phyloP scores from a whole-genome alignment of 306 rosid genomes.

The Trifolium pratense region DNA sequence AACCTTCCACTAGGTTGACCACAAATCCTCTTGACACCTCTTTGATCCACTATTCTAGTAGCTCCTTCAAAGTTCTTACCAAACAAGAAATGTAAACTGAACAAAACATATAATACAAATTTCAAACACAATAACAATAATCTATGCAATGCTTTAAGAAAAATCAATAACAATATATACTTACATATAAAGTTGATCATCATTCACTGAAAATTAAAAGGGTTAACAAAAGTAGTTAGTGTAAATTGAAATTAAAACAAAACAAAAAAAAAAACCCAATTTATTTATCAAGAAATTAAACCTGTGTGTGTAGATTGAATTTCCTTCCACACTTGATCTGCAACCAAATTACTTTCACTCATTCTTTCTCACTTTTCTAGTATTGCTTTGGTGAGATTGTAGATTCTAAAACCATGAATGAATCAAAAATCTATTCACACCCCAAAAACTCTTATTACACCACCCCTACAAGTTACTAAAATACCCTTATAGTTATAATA shows the following conservation, averaged over 20 bases:
- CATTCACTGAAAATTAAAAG: constrained; percentile 43
- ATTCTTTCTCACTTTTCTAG: constrained; percentile 18
- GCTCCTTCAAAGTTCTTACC: constrained; percentile 95
- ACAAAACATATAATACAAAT: constrained; percentile 5
- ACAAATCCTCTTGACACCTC: constrained; percentile 75
- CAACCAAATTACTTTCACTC: constrained; percentile 40
- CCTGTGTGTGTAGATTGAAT: constrained; percentile 46
- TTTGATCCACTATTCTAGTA: constrained; percentile 81
- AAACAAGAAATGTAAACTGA: constrained; percentile 84
- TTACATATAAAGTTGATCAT: constrained; percentile 54
- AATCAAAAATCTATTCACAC: too few species aligned
- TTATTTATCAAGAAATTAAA: background rate
- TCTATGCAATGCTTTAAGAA: too few species aligned
- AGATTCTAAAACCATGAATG: background rate
- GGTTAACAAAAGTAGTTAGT: background rate
- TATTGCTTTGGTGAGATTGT: too few species aligned
- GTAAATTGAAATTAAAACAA: constrained; percentile 10
- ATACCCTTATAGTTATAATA: too few species aligned
- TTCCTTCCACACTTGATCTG: constrained; percentile 47
- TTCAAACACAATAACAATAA: background rate
- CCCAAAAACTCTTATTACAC: too few species aligned
- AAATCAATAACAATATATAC: constrained; percentile 2
- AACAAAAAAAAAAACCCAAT: background rate
- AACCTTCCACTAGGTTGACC: constrained; percentile 77
- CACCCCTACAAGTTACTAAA: too few species aligned